phyloP scores from a whole-genome alignment of 23 red algal species.

The Gracilariopsis chorda region DNA sequence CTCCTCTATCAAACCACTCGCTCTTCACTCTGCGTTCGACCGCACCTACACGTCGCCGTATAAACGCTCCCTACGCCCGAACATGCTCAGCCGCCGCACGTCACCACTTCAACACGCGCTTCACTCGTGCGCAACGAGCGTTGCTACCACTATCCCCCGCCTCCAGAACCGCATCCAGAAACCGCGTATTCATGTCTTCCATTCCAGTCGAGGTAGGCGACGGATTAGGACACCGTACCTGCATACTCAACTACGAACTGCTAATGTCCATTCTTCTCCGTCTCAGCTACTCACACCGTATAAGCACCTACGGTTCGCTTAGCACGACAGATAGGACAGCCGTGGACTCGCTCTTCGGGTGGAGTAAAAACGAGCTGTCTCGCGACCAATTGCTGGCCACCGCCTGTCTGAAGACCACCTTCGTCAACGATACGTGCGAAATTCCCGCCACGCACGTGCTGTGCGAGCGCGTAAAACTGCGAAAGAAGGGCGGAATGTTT shows the following conservation, averaged over 20 bases:
- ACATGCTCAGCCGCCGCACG: neutral
- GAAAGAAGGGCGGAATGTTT: neutral
- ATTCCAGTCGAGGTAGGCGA: constrained; percentile 20
- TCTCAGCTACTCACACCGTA: constrained; percentile 6
- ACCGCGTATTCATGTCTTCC: constrained; percentile 45
- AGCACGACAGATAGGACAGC: neutral
- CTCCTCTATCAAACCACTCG: neutral
- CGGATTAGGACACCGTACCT: constrained; percentile 23
- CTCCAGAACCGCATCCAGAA: neutral
- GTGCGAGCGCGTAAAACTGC: neutral
- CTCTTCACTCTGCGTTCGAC: neutral
- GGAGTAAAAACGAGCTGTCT: constrained; percentile 12
- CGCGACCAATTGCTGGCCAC: neutral
- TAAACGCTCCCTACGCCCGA: constrained; percentile 6
- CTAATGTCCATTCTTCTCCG: neutral
- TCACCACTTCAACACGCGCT: neutral
- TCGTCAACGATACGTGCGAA: constrained; percentile 23
- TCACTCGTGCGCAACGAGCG: neutral
- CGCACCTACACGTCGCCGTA: neutral
- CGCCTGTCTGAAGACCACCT: neutral
- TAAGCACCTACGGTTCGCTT: constrained; percentile 33
- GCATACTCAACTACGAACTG: constrained; percentile 15
- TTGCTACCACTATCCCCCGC: neutral
- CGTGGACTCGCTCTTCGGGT: constrained; percentile 48
- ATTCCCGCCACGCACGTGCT: neutral